Evolutionary conservation across 2,329 filamentous ascomycete genomes (phyloP), one percentile per base, ranked within the genome.

Genomic region (Fusarium subglutinans): DNA sequence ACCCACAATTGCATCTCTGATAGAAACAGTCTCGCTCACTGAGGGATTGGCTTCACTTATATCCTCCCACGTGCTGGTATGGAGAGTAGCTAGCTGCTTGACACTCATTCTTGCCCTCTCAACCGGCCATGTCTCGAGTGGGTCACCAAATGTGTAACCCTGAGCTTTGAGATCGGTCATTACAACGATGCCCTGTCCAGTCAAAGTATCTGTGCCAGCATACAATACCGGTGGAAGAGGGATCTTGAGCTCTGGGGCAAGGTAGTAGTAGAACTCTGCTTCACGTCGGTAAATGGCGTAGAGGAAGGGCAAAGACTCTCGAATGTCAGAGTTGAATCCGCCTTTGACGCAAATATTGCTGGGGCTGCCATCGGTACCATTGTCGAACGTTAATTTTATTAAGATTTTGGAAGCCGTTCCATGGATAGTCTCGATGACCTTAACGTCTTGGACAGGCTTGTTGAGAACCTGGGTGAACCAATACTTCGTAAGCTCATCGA

Each of bases 331-430:
- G 2, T 71, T 69, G 22, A 69, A 61, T 0, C 70, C 67, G 5
- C 70, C 57, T 35, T 74, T 74, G 26, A 74, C 60, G 10, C 67
- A 74, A 6, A 69, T 11, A 24, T 10, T 54, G 5, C 14, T 18
- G 5, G 15, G 1, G 13, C 26, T 28, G 6, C 6, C 13, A 41
- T 41, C 14, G 22, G 8, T 26, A 6, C 17, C 5, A 24, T 35
- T 45, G 10, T 44, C 14, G 26, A 45, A 63, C 1, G 17, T 48
- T 4, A 73, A 26, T 11, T 40, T 18, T 4, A 66, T 28, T 0
- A 45, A 15, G 13, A 71, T 48, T 17, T 71, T 69, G 8, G 69
- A 70, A 3, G 63, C 72, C 17, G 66, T 73, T 20, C 73, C 59
- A 5, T 64, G 65, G 28, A 70, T 63, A 1, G 14, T 26, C 4